Percentiles rank a stretch among this genome's conserved stretches.
Evolutionary conservation across 441 rosid genomes (phyloP).

Genomic region (Arabidopsis lyrata): DNA sequence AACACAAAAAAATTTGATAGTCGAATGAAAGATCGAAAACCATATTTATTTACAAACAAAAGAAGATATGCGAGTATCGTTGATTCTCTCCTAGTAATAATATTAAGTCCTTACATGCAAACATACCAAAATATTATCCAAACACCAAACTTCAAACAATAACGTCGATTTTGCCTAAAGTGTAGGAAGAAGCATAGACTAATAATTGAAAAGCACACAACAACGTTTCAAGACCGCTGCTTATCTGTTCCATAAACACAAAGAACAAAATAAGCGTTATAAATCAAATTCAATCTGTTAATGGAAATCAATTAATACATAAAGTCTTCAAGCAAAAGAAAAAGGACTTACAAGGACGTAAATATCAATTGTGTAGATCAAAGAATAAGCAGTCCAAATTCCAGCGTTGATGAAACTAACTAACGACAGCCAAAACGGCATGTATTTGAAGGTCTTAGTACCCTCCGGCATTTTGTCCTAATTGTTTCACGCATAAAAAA

Average conservation of each 20-base stretch:
- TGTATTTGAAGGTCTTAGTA: neutral
- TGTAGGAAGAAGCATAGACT: neutral
- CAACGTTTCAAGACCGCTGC: neutral
- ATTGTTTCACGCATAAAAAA: neutral
- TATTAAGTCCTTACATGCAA: too few relatives aligned
- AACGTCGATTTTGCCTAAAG: too few relatives aligned
- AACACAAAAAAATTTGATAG: too few relatives aligned
- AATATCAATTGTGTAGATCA: neutral
- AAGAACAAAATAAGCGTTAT: neutral
- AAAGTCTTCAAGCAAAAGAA: neutral
- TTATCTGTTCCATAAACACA: neutral
- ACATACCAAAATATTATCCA: too few relatives aligned
- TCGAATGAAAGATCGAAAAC: too few relatives aligned
- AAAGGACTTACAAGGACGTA: neutral
- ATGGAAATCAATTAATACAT: too few relatives aligned
- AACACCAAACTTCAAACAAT: too few relatives aligned
- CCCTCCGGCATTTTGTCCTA: neutral
- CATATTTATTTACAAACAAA: too few relatives aligned
- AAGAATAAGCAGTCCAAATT: neutral
- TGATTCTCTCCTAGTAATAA: too few relatives aligned
- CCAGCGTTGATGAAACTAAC: neutral
- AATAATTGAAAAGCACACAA: neutral
- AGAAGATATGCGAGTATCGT: too few relatives aligned
- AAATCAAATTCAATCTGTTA: neutral
- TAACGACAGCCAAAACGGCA: neutral